Evolutionary conservation across 1,139 yeast species (phyloP).

Genomic region (Magnusiomyces tetraspermus): DNA sequence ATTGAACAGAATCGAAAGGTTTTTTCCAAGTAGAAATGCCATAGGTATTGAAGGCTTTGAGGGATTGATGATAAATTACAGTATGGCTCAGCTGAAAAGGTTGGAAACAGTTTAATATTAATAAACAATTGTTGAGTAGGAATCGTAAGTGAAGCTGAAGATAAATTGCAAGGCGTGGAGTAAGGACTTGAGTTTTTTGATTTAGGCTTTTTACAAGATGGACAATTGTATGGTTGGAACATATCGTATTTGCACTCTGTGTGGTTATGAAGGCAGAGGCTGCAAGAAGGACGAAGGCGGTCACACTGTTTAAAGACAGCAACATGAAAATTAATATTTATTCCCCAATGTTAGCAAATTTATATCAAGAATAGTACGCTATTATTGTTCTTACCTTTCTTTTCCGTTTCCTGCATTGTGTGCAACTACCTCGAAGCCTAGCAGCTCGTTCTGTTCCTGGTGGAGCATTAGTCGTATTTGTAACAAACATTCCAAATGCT

Average conservation of each 20-base stretch:
- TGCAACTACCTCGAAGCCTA: slow-evolving; percentile 15
- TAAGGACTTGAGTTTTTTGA: neutral
- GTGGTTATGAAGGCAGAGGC: slow-evolving; percentile 11
- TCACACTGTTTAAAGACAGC: too few species aligned
- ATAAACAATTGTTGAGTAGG: neutral
- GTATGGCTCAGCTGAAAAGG: neutral
- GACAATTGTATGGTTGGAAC: slow-evolving; percentile 12
- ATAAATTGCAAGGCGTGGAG: neutral
- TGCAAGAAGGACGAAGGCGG: slow-evolving; percentile 11
- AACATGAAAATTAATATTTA: too few species aligned
- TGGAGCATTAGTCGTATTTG: slow-evolving; percentile 3
- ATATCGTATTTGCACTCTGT: slow-evolving; percentile 13
- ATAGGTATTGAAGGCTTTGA: slow-evolving; percentile 8
- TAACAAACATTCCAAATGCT: too few species aligned
- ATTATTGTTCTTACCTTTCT: slow-evolving; percentile 7
- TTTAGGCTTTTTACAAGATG: neutral
- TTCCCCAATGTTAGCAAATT: too few species aligned
- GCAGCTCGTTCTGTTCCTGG: slow-evolving; percentile 11
- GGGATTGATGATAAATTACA: neutral
- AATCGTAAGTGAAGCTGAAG: neutral
- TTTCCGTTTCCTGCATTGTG: slow-evolving; percentile 13
- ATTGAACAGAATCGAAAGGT: slow-evolving; percentile 16
- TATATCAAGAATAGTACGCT: neutral
- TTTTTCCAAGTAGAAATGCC: slow-evolving; percentile 14
- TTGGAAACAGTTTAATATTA: neutral